Evolutionary conservation across 2,329 filamentous ascomycete genomes (phyloP).

Genomic region (Thelonectria olida): DNA sequence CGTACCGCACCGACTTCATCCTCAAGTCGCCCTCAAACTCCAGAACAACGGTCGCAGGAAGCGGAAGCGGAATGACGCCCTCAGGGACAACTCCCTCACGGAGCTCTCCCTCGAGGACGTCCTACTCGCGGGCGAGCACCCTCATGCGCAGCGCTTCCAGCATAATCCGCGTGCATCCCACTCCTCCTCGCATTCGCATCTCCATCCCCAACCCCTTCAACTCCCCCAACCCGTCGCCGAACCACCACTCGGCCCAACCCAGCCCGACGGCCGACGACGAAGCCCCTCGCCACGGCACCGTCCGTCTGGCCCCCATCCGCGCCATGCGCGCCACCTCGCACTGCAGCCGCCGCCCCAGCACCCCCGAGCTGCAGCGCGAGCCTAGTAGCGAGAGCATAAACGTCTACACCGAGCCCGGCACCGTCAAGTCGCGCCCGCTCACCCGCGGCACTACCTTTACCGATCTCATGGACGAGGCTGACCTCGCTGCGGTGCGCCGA

Average conservation of each 20-base stretch:
- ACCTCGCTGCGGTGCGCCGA: constrained; percentile 52
- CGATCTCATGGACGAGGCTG: constrained; percentile 61
- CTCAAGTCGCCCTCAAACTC: constrained; percentile 46
- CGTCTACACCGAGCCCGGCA: constrained; percentile 60
- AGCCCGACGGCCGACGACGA: constrained; percentile 37
- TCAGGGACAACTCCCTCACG: not conserved
- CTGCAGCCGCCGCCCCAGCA: constrained; percentile 38
- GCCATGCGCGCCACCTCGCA: constrained; percentile 47
- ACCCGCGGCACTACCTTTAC: constrained; percentile 59
- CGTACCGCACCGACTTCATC: constrained; percentile 63
- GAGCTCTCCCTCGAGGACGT: constrained; percentile 23
- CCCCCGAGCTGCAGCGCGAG: constrained; percentile 51
- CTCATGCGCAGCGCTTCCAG: constrained; percentile 19
- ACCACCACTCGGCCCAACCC: constrained; percentile 32
- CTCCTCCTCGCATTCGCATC: constrained; percentile 35
- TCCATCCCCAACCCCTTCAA: constrained; percentile 50
- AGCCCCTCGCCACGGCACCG: constrained; percentile 39
- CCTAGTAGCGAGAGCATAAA: constrained; percentile 61
- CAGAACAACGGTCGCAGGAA: constrained; percentile 11
- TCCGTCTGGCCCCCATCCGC: constrained; percentile 50
- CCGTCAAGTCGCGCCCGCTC: constrained; percentile 40
- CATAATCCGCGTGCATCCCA: constrained; percentile 1
- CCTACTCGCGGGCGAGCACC: constrained; percentile 22
- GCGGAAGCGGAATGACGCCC: constrained; percentile 13
- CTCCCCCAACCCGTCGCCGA: constrained; percentile 43